Base-by-base conservation (phyloP, 2,329 filamentous ascomycete genomes). In the Ascochyta lentis region DNA sequence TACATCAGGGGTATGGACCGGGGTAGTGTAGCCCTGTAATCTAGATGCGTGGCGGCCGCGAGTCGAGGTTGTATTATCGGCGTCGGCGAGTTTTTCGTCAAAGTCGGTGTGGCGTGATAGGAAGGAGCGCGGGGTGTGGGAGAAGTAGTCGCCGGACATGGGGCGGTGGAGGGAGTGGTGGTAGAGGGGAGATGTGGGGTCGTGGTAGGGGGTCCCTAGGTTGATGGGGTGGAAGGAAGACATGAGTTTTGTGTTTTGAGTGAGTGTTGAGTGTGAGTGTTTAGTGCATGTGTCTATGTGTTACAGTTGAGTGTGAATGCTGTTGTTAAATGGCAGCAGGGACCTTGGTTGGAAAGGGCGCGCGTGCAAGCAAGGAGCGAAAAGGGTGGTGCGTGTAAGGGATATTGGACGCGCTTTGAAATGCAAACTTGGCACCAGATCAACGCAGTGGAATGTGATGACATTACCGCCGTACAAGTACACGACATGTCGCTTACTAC, bases 81-180 rank as follows among this genome's bases (percentile, higher is more conserved):
- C 4, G 10, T 34, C 1, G 13, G 24, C 3, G 19, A 24, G 44
- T 16, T 43, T 49, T 3, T 47, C 37, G 34, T 44, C 26, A 22
- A 27, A 44, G 26, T 49, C 33, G 15, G 44, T n/a, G 39, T 34
- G 45, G 1, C 3, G 1, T 4, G 39, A 39, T 10, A 54, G 33
- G 33, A 54, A 44, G 45, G 51, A 54, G 38, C 51, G 51, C 9
- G 51, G 50, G 1, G 39, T 34, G 39, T 54, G 51, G 19, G 39
- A 35, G 35, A 49, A 55, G 29, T 49, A 55, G 46, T 46, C 41
- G 42, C 1, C 10, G 15, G 39, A 2, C 15, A 29, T 13, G 8
- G 5, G 19, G 13, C 6, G 8, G 38, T 27, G 29, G 22, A 53
- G 23, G 2, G 51, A 49, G 13, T 43, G 33, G 3, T n/a, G 31